Conservation (phyloP, 2,329 filamentous ascomycete genomes). For the Tolypocladium album region DNA sequence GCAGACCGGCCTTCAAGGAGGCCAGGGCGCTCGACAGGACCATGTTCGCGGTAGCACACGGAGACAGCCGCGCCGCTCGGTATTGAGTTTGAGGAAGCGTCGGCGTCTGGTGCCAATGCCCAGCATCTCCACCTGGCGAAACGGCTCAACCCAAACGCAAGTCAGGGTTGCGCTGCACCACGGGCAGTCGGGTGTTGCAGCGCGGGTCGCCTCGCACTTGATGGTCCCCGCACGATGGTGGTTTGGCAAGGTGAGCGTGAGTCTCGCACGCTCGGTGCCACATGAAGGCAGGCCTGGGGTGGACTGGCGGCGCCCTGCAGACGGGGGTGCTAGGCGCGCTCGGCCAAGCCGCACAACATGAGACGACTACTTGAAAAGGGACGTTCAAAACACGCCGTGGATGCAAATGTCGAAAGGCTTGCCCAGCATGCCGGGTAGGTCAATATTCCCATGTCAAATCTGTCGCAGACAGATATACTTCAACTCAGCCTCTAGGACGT, state of each 20-base stretch:
- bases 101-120: neutral
- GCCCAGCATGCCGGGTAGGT: neutral
- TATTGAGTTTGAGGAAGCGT: neutral
- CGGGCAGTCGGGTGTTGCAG: neutral
- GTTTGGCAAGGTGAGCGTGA: neutral
- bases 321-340: no score
- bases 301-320: no score
- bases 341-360: no score
- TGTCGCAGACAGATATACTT: neutral
- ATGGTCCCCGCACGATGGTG: neutral
- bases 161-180: neutral
- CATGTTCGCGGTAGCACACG: conserved; percentile 2
- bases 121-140: neutral
- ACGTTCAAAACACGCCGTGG: neutral
- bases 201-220: neutral
- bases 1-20: conserved; percentile 6
- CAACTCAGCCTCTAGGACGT: neutral
- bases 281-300: no score
- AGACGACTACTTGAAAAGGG: no score
- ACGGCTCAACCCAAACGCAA: neutral
- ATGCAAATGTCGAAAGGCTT: neutral
- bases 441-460: neutral
- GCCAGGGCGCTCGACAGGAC: conserved; percentile 1
- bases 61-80: neutral
- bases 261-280: neutral